Evolutionary conservation across 768 basidiomycete species (phyloP).

Genomic region (Calocera cornea): DNA sequence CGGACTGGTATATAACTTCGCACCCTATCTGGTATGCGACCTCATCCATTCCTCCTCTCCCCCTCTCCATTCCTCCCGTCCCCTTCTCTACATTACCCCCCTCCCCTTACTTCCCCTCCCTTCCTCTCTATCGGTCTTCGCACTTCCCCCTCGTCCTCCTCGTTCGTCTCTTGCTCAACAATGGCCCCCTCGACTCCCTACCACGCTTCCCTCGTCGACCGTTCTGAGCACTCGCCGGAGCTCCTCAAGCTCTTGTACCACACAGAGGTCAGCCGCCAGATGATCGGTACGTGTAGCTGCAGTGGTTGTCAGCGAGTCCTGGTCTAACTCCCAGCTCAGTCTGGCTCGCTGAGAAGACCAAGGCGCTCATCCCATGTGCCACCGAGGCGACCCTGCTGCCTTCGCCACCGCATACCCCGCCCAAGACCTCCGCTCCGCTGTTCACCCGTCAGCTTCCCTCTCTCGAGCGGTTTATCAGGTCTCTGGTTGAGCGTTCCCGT

Average conservation of each 20-base stretch:
- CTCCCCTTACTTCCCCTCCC: slow-evolving; percentile 1
- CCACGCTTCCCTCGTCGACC: slow-evolving; percentile 48
- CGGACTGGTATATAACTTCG: not conserved
- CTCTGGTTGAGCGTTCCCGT: slow-evolving; percentile 65
- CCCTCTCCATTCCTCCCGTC: slow-evolving; percentile 19
- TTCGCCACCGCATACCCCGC: slow-evolving; percentile 1
- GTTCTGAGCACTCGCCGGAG: slow-evolving; percentile 47
- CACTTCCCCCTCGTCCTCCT: slow-evolving; percentile 7
- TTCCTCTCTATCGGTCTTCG: slow-evolving; percentile 12
- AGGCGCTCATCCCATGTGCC: not conserved
- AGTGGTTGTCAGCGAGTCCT: not conserved
- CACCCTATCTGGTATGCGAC: slow-evolving; percentile 3
- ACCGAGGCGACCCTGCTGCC: not conserved
- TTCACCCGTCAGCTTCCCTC: slow-evolving; percentile 35
- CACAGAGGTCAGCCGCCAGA: slow-evolving; percentile 42
- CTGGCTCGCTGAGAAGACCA: slow-evolving; percentile 25
- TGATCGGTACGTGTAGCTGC: slow-evolving; percentile 44
- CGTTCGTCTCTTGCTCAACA: slow-evolving; percentile 6
- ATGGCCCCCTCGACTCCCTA: slow-evolving; percentile 23
- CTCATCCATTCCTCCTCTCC: slow-evolving; percentile 5
- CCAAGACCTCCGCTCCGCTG: not conserved
- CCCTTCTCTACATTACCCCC: slow-evolving; percentile 26
- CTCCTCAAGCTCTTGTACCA: slow-evolving; percentile 51
- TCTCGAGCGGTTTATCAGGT: slow-evolving; percentile 71
- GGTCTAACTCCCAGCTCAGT: slow-evolving; percentile 31